A percentile compares a stretch with the other conserved stretches of the same genome.
phyloP scores from a whole-genome alignment of 108 stramenopile species.

The Mayamaea pseudoterrestris region DNA sequence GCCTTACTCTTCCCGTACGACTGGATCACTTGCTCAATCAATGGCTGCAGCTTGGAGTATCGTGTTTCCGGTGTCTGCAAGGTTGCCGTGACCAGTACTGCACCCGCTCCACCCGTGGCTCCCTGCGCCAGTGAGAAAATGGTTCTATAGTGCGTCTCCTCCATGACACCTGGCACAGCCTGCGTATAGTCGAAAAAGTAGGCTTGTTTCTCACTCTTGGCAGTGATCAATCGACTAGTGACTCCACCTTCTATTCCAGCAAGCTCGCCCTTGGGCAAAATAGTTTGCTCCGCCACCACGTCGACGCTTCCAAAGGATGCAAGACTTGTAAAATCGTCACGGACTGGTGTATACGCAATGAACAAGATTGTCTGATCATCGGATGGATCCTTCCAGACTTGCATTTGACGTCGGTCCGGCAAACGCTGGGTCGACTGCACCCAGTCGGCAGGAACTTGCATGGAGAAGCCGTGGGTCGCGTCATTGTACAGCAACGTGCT shows the following conservation, averaged over 20 bases:
- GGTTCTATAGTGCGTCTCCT: conserved; percentile 50
- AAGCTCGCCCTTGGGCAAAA: conserved; percentile 64
- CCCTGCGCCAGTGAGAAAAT: conserved; percentile 49
- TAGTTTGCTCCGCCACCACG: conserved; percentile 64
- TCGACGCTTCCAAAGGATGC: conserved; percentile 59
- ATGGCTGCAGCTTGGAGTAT: conserved; percentile 28
- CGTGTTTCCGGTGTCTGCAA: conserved; percentile 49
- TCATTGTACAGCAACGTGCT: conserved; percentile 30
- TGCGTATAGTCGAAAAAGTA: conserved; percentile 51
- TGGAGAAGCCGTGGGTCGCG: conserved; percentile 31
- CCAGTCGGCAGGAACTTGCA: conserved; percentile 43
- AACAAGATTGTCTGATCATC: conserved; percentile 32
- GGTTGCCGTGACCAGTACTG: conserved; percentile 61
- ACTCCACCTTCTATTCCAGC: conserved; percentile 27
- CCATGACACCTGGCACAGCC: conserved; percentile 10
- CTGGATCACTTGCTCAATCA: conserved; percentile 54
- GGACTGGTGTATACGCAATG: conserved; percentile 70
- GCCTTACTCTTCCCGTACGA: conserved; percentile 35
- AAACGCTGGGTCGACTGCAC: conserved; percentile 33
- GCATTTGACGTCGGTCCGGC: conserved; percentile 50
- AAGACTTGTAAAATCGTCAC: conserved; percentile 68
- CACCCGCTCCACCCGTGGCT: conserved; percentile 45
- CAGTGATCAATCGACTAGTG: conserved; percentile 40
- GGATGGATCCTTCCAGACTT: conserved; percentile 36
- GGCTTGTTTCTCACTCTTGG: conserved; percentile 45